Evolutionary conservation across 352 stramenopile genomes (phyloP).

Genomic region (Achlya hypogyna): DNA sequence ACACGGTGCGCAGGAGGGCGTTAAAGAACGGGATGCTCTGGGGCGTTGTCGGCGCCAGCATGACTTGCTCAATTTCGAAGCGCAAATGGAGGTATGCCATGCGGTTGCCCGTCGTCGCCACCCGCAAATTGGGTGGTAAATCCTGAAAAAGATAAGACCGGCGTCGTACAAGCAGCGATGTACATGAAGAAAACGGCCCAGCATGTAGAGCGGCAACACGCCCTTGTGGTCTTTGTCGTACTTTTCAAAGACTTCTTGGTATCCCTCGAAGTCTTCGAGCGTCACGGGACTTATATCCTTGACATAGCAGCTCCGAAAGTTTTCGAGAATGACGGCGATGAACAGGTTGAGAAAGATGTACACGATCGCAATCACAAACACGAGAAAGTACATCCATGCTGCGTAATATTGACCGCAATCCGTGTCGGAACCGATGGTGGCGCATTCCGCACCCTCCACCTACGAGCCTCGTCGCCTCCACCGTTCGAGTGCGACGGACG

Average conservation of each 20-base stretch:
- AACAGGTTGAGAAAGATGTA: slow-evolving; percentile 81
- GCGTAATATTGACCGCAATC: slow-evolving; percentile 44
- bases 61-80: slow-evolving; percentile 37
- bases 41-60: neutral
- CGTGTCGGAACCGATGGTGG: slow-evolving; percentile 34
- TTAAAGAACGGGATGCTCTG: slow-evolving; percentile 49
- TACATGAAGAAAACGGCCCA: slow-evolving; percentile 36
- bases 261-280: slow-evolving; percentile 63
- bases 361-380: slow-evolving; percentile 64
- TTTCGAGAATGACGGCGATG: slow-evolving; percentile 74
- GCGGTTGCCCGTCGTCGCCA: slow-evolving; percentile 36
- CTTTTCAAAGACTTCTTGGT: slow-evolving; percentile 55
- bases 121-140: slow-evolving; percentile 39
- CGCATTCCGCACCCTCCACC: slow-evolving; percentile 47
- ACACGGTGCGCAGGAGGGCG: slow-evolving; percentile 59
- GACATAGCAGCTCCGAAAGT: slow-evolving; percentile 72
- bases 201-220: slow-evolving; percentile 58
- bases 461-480: too few relatives aligned
- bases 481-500: too few relatives aligned
- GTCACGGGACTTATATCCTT: slow-evolving; percentile 50
- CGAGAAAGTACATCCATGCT: slow-evolving; percentile 55
- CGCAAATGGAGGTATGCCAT: slow-evolving; percentile 57
- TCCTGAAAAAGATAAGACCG: too few relatives aligned
- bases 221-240: slow-evolving; percentile 48
- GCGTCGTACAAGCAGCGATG: neutral